These are phyloP conservation scores for Tylopilus felleus DNA, from an alignment of 768 basidiomycete species.

Conservation along the genomic window DNA sequence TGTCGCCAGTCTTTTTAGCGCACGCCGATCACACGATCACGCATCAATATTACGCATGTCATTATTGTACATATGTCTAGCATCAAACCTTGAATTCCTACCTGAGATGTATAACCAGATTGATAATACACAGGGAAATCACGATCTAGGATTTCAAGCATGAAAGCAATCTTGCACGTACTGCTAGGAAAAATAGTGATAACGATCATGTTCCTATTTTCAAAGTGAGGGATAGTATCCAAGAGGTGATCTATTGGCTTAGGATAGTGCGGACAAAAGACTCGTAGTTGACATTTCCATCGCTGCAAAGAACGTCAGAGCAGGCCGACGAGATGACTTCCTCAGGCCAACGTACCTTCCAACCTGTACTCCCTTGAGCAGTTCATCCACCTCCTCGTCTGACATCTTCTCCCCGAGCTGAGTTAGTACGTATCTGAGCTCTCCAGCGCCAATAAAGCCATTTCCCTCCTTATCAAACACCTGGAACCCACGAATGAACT, in stretches of 20 bases:
- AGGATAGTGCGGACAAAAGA: conserved; percentile 94
- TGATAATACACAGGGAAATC: background rate
- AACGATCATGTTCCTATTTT: background rate
- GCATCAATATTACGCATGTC: too few relatives aligned
- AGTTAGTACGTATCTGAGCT: conserved; percentile 81
- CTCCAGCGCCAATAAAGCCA: conserved; percentile 64
- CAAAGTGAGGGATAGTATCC: background rate
- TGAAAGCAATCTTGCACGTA: background rate
- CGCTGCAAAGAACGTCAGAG: conserved; percentile 44
- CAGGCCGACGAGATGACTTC: background rate
- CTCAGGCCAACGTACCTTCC: conserved; percentile 74
- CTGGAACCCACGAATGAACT: conserved; percentile 98
- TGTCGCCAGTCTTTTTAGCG: too few relatives aligned
- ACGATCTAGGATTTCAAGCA: background rate
- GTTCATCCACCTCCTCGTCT: conserved; percentile 96
- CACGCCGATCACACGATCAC: too few relatives aligned
- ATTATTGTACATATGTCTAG: too few relatives aligned
- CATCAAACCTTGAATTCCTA: too few relatives aligned
- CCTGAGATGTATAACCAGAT: background rate
- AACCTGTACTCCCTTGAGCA: conserved; percentile 93
- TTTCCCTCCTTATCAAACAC: conserved; percentile 90
- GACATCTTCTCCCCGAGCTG: conserved; percentile 98
- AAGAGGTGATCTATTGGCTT: conserved; percentile 55
- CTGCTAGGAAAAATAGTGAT: background rate
- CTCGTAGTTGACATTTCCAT: conserved; percentile 97